Evolutionary conservation across 192 early-diverging fungal species (phyloP), one percentile per base, ranked within the genome.

Genomic region (Entomortierella beljakovae): DNA sequence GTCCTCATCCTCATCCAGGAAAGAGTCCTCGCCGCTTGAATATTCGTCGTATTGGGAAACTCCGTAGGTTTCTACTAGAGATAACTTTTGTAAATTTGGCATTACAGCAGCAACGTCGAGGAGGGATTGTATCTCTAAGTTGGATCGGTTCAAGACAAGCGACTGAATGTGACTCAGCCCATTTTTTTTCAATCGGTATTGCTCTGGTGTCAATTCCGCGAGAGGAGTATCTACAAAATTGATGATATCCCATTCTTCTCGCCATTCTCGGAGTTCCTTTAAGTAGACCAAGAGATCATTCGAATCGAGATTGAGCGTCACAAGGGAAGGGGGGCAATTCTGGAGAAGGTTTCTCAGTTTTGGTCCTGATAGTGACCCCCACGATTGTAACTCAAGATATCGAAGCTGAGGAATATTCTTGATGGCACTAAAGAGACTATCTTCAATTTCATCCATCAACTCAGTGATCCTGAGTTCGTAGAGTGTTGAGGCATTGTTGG

Each of bases 61-160:
- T 11, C 70, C 70, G 29, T 57, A 64, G 3, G 62, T 64, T 7
- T 57, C 28, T 22, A 28, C 52, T 6, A 73, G 29, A 5, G 70
- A 73, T 2, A 73, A 56, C 28, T 49, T 28, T 32, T 13, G 48
- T 37, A 73, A 34, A 23, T 65, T 48, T 7, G 70, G 62, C 70
- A 73, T 73, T 34, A 64, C 46, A 5, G 55, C 25, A 22, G 54
- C 62, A 13, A 73, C 34, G 20, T 38, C 31, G 8, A 53, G 33
- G 11, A 73, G 35, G 18, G 61, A 8, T 4, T 35, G 42, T 43
- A 58, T 33, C 46, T n/a, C 35, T 32, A 73, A n/a, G 11, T 48
- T 73, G 2, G 70, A 73, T 25, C 62, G 50, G 57, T 73, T 35
- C 49, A 73, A 28, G 5, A 57, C 25, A 26, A 73, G 29, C 5